A percentile compares a stretch with the other conserved stretches of the same genome.
Evolutionary conservation across 768 basidiomycete species (phyloP).

Genomic region (Suillus weaverae): DNA sequence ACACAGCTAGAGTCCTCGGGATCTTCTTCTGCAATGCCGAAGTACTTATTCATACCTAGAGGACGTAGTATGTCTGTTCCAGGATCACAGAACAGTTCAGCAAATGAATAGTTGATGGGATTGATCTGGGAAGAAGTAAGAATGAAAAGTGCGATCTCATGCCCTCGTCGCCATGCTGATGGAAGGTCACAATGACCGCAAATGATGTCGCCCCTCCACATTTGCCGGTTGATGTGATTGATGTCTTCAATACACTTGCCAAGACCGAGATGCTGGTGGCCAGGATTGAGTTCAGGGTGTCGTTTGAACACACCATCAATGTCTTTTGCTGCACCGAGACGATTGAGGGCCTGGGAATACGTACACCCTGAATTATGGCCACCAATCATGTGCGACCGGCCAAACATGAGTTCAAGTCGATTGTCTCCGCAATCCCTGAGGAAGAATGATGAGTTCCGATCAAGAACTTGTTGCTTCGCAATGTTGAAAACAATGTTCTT

Average conservation of each 20-base stretch:
- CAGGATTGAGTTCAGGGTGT: not conserved
- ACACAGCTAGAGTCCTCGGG: not conserved
- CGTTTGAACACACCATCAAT: not conserved
- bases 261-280: not conserved
- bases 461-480: too few relatives aligned
- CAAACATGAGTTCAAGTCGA: too few relatives aligned
- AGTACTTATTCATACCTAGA: not conserved
- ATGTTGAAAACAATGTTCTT: too few relatives aligned
- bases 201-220: not conserved
- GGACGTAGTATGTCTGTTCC: not conserved
- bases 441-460: too few relatives aligned
- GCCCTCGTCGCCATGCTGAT: not conserved
- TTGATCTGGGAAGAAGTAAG: not conserved
- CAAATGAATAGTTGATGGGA: not conserved
- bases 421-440: too few relatives aligned
- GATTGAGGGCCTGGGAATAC: not conserved
- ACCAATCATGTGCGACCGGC: not conserved
- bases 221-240: not conserved
- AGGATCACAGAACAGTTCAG: not conserved
- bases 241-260: not conserved
- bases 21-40: not conserved
- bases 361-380: not conserved
- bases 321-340: not conserved
- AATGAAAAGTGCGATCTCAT: not conserved
- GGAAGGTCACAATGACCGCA: not conserved